These are phyloP conservation scores for Geotrichum bryndzae DNA, from an alignment of 1,139 yeast species.

Conservation along the genomic window DNA sequence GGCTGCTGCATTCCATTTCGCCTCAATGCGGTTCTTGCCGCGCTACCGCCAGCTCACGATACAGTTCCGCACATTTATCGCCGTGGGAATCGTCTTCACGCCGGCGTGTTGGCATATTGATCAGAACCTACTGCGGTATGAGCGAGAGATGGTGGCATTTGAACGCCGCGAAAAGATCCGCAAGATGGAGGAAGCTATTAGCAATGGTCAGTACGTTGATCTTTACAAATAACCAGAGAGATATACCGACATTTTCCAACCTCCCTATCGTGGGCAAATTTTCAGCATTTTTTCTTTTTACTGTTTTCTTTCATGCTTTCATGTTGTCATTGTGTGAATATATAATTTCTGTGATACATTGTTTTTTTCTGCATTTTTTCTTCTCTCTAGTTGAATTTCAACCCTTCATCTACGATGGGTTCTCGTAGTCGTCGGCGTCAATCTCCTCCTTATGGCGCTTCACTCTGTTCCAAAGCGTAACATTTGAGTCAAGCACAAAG, in stretches of 20 bases:
- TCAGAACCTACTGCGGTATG: conserved; percentile 24
- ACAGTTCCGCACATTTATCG: conserved; percentile 30
- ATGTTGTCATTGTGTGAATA: not conserved
- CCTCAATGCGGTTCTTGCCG: conserved; percentile 24
- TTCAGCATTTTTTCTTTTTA: not conserved
- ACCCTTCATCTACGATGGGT: conserved; percentile 7
- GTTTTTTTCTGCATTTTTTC: not conserved
- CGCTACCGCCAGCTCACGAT: conserved; percentile 25
- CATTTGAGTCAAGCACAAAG: conserved; percentile 62
- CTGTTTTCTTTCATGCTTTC: not conserved
- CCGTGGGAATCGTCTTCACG: conserved; percentile 27
- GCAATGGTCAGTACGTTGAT: conserved; percentile 25
- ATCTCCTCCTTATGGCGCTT: conserved; percentile 42
- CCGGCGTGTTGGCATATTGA: conserved; percentile 31
- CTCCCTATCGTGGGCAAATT: not conserved
- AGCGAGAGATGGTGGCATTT: conserved; percentile 25
- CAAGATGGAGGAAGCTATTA: conserved; percentile 27
- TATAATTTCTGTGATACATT: not conserved
- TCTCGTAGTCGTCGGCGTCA: conserved; percentile 19
- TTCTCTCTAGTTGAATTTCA: not conserved
- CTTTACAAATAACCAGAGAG: not conserved
- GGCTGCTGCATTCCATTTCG: conserved; percentile 25
- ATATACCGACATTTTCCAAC: not conserved
- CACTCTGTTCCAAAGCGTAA: conserved; percentile 74
- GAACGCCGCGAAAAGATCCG: conserved; percentile 21